Base-by-base conservation (phyloP, 2,329 filamentous ascomycete species). In the Elsinoe ampelina region DNA sequence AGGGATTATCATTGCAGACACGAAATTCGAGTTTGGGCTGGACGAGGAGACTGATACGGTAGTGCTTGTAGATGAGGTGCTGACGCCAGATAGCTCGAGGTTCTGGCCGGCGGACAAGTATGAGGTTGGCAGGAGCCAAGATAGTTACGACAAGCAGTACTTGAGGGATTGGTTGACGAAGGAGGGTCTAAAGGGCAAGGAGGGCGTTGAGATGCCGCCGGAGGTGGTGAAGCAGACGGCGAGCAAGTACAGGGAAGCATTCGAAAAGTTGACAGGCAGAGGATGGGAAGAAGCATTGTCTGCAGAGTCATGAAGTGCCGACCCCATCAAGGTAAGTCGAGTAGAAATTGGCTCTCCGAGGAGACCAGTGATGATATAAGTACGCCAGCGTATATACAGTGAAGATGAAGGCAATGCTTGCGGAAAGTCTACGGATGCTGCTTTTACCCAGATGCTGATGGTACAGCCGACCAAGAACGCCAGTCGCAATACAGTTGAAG, bases 21-120 rank as follows among this genome's bases (percentile, higher is more conserved):
- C 85, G 2, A 88, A 88, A 67, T 87, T 88, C 67, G 85, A 88
- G 72, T 92, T 89, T 66, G 86, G 84, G 1, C 73, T 87, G 15
- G 67, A 71, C 62, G 77, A 80, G 60, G 77, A 73, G 57, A 83
- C 80, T 1, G 78, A 82, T 59, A 80, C 87, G 64, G 78, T 93
- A 6, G 81, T 90, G 35, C 76, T 92, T 54, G 82, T 90, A 3
- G 89, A 95, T 67, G 89, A 95, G 74, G 88, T 95, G 19, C 74
- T 95, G 59, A 95, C 89, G 6, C 89, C 90, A 2, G 76, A 78
- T 61, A 74, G 70, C 62, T 92, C 86, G 52, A 81, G 91, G 13
- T 95, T 95, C 78, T 97, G 92, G 91, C 84, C 84, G 0, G 81
- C 79, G 61, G 83, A 83, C 42, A 77, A 77, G 45, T 95, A 92